These are phyloP conservation scores for Karstenula rhodostoma DNA, from an alignment of 2,329 filamentous ascomycete species.

Conservation along the genomic window DNA sequence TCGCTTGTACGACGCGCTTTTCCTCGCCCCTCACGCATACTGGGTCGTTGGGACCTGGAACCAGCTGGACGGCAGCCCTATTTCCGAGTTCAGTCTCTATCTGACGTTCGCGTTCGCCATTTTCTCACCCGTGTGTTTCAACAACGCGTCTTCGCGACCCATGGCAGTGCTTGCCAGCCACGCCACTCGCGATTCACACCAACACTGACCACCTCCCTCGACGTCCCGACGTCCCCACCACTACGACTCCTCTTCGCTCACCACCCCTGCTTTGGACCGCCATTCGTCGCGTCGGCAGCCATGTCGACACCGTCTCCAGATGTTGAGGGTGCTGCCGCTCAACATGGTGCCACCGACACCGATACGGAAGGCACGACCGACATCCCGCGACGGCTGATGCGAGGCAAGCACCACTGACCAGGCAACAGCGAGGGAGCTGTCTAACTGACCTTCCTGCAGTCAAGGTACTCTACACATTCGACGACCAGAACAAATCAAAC, in stretches of 20 bases:
- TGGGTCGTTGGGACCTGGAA: conserved; percentile 22
- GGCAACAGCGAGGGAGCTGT: not conserved
- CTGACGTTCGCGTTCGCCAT: conserved; percentile 14
- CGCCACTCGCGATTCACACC: conserved; percentile 34
- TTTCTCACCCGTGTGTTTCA: conserved; percentile 23
- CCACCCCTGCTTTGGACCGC: conserved; percentile 24
- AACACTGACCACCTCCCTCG: conserved; percentile 37
- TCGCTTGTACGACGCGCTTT: conserved; percentile 23
- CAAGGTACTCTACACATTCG: conserved; percentile 97
- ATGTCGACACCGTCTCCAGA: conserved; percentile 45
- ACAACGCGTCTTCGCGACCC: conserved; percentile 36
- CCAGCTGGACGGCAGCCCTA: conserved; percentile 12
- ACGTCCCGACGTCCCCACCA: conserved; percentile 20
- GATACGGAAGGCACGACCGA: conserved; percentile 38
- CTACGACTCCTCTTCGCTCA: conserved; percentile 16
- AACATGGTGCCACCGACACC: conserved; percentile 31
- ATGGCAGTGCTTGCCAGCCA: conserved; percentile 44
- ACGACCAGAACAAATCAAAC: conserved; percentile 85
- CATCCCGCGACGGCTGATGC: conserved; percentile 55
- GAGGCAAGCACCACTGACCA: conserved; percentile 48
- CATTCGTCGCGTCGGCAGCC: conserved; percentile 30
- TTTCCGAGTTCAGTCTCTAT: conserved; percentile 16
- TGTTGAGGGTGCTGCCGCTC: conserved; percentile 31
- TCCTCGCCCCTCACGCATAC: conserved; percentile 26
- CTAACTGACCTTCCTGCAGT: conserved; percentile 63